Conservation (phyloP, 768 basidiomycete genomes). For the Tulasnella sp. region DNA sequence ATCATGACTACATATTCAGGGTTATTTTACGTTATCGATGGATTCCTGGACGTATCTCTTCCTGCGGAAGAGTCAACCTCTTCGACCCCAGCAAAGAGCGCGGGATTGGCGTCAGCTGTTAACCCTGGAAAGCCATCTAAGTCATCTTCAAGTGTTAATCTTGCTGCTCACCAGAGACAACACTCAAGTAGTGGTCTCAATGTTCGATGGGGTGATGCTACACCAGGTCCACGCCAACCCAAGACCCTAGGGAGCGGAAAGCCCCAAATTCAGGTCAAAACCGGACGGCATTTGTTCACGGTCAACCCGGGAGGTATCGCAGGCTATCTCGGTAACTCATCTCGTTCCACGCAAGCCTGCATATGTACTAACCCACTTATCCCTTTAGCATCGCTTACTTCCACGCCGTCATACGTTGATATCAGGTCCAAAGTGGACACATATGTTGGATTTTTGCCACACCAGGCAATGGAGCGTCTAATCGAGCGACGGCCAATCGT, state of each 20-base stretch:
- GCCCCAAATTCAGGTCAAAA: constrained; percentile 29
- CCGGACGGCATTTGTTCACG: constrained; percentile 72
- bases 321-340: constrained; percentile 71
- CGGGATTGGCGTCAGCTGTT: background rate
- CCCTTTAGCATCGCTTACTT: constrained; percentile 67
- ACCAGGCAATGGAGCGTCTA: constrained; percentile 75
- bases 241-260: constrained; percentile 22
- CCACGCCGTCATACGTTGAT: constrained; percentile 89
- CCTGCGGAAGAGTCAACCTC: constrained; percentile 34
- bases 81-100: background rate
- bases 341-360: background rate
- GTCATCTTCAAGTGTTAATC: background rate
- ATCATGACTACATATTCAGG: constrained; percentile 32
- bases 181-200: background rate
- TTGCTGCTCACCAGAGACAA: background rate
- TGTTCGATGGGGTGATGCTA: constrained; percentile 1
- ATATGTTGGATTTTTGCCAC: constrained; percentile 93
- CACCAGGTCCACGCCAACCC: background rate
- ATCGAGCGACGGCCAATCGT: constrained; percentile 94
- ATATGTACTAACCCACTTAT: background rate
- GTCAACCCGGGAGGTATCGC: constrained; percentile 97
- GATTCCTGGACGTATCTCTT: constrained; percentile 84
- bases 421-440: constrained; percentile 95
- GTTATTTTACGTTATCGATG: constrained; percentile 90
- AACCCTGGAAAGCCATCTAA: background rate